These are phyloP conservation scores for Cylindricascospora bacillispora DNA, from an alignment of 1,139 yeast species.

Conservation along the genomic window DNA sequence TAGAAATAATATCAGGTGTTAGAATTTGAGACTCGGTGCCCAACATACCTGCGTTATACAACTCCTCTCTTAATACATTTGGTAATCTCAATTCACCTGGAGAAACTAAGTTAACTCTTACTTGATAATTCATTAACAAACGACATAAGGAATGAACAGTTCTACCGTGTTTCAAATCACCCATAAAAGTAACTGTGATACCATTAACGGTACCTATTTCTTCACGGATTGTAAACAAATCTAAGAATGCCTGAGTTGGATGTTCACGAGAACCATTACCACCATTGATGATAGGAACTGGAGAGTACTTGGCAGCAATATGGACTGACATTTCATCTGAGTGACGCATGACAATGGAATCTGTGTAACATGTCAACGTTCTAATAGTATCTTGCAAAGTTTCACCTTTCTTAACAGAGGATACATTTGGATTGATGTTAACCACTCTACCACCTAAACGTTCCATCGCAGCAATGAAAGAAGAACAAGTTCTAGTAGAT, in stretches of 20 bases:
- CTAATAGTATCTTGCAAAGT: constrained; percentile 94
- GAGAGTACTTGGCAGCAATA: constrained; percentile 91
- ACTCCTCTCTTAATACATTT: constrained; percentile 49
- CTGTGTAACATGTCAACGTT: constrained; percentile 89
- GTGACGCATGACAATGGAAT: constrained; percentile 94
- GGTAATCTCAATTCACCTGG: constrained; percentile 87
- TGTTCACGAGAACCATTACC: constrained; percentile 98
- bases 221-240: constrained; percentile 95
- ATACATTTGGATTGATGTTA: constrained; percentile 67
- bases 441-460: constrained; percentile 97
- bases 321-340: constrained; percentile 87
- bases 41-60: constrained; percentile 54
- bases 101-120: constrained; percentile 81
- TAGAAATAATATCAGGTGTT: constrained; percentile 72
- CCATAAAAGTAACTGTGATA: constrained; percentile 96
- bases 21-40: constrained; percentile 61
- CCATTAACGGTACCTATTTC: constrained; percentile 98
- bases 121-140: constrained; percentile 83
- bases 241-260: constrained; percentile 97
- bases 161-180: constrained; percentile 95
- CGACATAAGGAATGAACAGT: constrained; percentile 96
- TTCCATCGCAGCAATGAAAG: constrained; percentile 99
- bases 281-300: constrained; percentile 94
- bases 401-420: constrained; percentile 97
- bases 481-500: constrained; percentile 89